These are phyloP conservation scores for Aphanomyces invadans DNA, from an alignment of 352 stramenopile species.

Conservation along the genomic window DNA sequence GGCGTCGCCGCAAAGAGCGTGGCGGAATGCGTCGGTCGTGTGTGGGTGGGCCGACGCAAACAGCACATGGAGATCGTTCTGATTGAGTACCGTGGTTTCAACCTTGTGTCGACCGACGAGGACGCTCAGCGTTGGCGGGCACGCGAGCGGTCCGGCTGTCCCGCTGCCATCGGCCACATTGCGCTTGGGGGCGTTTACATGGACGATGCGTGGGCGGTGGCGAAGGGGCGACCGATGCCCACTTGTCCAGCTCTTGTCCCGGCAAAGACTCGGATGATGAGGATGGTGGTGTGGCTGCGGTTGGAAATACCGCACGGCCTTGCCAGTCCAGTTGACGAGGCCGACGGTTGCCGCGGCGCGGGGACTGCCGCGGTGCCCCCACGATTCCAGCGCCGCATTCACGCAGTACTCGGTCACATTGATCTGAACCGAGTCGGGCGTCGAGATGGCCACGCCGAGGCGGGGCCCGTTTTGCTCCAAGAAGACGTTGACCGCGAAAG, in stretches of 20 bases:
- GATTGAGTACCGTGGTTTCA: constrained; percentile 18
- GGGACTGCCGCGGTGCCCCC: too few relatives aligned
- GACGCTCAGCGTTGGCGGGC: constrained; percentile 18
- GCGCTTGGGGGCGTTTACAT: too few relatives aligned
- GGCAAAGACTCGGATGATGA: not conserved
- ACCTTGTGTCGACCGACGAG: constrained; percentile 10
- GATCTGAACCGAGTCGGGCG: constrained; percentile 4
- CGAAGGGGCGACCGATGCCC: not conserved
- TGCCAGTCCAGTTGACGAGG: constrained; percentile 15
- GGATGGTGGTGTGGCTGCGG: not conserved
- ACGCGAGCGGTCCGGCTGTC: not conserved
- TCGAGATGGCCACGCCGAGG: not conserved
- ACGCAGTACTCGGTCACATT: constrained; percentile 23
- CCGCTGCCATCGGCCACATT: not conserved
- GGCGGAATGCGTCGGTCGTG: not conserved
- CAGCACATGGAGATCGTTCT: constrained; percentile 19
- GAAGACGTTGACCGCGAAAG: constrained; percentile 1
- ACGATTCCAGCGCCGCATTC: constrained; percentile 5
- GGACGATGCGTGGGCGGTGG: not conserved
- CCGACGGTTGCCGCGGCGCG: not conserved
- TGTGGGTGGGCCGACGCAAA: constrained; percentile 2
- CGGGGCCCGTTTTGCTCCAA: not conserved
- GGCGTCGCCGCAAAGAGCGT: not conserved
- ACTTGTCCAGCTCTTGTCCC: not conserved
- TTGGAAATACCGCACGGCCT: constrained; percentile 16